Conservation (phyloP, 2,329 filamentous ascomycete genomes). For the Claviceps fusiformis region DNA sequence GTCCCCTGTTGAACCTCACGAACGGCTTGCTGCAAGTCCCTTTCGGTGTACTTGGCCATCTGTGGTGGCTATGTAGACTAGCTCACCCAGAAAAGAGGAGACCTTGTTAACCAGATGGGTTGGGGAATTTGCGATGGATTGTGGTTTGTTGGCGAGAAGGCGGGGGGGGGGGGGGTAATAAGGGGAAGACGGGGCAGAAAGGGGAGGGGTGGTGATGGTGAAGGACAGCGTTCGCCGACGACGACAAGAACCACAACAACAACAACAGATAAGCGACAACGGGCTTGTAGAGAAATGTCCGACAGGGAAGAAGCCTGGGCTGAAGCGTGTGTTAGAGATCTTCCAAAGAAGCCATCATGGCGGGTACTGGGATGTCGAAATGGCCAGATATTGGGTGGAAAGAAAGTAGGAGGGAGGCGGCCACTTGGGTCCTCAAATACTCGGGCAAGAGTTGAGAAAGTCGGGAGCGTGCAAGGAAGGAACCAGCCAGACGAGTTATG, state of each 20-base stretch:
- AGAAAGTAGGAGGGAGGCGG: conserved; percentile 1
- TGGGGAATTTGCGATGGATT: not conserved
- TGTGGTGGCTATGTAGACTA: conserved; percentile 1
- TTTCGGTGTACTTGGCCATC: conserved; percentile 8
- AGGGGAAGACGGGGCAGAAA: not conserved
- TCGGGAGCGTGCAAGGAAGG: not conserved
- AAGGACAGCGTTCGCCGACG: not conserved
- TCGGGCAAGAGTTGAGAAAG: not conserved
- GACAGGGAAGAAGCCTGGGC: conserved; percentile 6
- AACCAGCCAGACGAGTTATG: not conserved
- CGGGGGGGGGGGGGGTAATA: not conserved
- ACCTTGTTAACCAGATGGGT: not conserved
- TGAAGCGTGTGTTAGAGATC: conserved; percentile 7
- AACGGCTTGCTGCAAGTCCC: conserved; percentile 8
- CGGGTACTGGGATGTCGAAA: conserved; percentile 2
- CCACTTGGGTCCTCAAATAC: conserved; percentile 7
- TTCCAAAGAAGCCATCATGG: conserved; percentile 5
- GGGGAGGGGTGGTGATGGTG: not conserved
- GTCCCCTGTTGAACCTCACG: conserved; percentile 8
- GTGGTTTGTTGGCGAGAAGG: not conserved
- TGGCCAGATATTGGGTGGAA: conserved; percentile 7
- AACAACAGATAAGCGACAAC: conserved; percentile 1
- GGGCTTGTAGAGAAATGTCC: conserved; percentile 5
- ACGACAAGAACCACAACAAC: not conserved
- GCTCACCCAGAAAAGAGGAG: not conserved